A percentile compares a stretch with the other conserved stretches of the same genome.
phyloP scores from a whole-genome alignment of 768 basidiomycete species.

The Dentipellis fragilis region DNA sequence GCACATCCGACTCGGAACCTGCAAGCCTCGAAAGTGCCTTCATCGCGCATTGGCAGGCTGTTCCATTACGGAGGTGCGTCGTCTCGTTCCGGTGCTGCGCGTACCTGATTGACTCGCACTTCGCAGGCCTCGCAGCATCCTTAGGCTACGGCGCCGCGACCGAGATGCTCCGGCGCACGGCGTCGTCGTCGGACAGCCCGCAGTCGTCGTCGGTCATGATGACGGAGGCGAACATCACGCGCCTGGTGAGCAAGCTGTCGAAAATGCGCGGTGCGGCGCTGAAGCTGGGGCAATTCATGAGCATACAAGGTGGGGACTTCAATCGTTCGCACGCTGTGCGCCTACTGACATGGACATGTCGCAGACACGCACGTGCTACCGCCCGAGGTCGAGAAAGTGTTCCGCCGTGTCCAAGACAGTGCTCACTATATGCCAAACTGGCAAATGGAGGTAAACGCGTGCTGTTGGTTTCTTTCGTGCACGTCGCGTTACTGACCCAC shows the following conservation, averaged over 20 bases:
- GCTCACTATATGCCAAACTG: slow-evolving; percentile 99
- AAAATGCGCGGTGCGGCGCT: slow-evolving; percentile 95
- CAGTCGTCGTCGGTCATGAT: slow-evolving; percentile 54
- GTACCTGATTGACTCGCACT: not conserved
- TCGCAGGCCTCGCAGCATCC: slow-evolving; percentile 79
- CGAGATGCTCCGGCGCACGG: slow-evolving; percentile 68
- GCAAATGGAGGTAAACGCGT: slow-evolving; percentile 77
- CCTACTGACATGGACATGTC: not conserved
- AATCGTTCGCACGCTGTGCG: not conserved
- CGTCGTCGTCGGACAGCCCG: slow-evolving; percentile 16
- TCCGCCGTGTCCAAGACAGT: slow-evolving; percentile 85
- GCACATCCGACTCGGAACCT: slow-evolving; percentile 30
- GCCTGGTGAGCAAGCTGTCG: slow-evolving; percentile 86
- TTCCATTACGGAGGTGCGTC: slow-evolving; percentile 86
- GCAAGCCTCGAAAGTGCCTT: slow-evolving; percentile 82
- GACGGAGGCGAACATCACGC: slow-evolving; percentile 83
- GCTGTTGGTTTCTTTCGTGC: not conserved
- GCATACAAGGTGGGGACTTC: slow-evolving; percentile 67
- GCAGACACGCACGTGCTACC: slow-evolving; percentile 85
- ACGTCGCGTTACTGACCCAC: not conserved
- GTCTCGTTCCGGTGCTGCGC: not conserved
- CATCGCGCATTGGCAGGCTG: slow-evolving; percentile 77
- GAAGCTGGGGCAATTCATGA: slow-evolving; percentile 95
- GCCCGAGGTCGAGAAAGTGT: slow-evolving; percentile 77
- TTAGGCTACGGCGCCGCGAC: slow-evolving; percentile 84